Evolutionary conservation across 768 basidiomycete species (phyloP).

Genomic region (Holtermanniella nyarrowii): DNA sequence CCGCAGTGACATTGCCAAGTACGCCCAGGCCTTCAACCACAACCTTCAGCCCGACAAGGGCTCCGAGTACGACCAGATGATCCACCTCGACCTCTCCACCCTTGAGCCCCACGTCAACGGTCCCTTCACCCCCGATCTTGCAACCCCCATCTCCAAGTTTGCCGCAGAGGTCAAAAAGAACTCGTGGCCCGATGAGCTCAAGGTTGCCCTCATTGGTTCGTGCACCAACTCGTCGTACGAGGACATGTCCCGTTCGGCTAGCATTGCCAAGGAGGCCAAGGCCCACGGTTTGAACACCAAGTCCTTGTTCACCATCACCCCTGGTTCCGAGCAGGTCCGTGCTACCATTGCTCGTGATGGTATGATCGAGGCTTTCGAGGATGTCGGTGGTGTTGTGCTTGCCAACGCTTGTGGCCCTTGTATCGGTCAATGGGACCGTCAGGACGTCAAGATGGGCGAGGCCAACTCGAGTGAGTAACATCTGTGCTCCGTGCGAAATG

Average conservation of each 20-base stretch:
- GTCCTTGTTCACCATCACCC: conserved; percentile 96
- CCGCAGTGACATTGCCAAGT: conserved; percentile 73
- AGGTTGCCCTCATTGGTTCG: conserved; percentile 94
- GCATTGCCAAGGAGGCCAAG: conserved; percentile 80
- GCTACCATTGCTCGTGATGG: conserved; percentile 97
- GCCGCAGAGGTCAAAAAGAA: conserved; percentile 84
- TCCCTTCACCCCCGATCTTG: conserved; percentile 99
- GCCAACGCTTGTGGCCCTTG: conserved; percentile 99
- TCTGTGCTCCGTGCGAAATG: background rate
- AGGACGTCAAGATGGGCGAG: conserved; percentile 93
- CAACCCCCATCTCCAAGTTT: conserved; percentile 95
- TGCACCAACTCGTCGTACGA: conserved; percentile 99
- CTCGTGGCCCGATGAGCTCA: conserved; percentile 91
- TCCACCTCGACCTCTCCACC: conserved; percentile 91
- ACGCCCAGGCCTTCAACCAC: conserved; percentile 78
- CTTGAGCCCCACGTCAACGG: conserved; percentile 99
- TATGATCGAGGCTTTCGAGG: conserved; percentile 75
- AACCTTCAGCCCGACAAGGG: conserved; percentile 79
- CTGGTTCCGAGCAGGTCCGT: conserved; percentile 95
- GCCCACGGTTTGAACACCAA: conserved; percentile 76
- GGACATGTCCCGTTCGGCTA: conserved; percentile 96
- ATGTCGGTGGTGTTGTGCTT: conserved; percentile 80
- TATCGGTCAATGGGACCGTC: conserved; percentile 97
- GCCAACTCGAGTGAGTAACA: conserved; percentile 74
- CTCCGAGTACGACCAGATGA: conserved; percentile 85